phyloP scores from a whole-genome alignment of 176 grass and related monocot genomes.

The Metroxylon sagu region DNA sequence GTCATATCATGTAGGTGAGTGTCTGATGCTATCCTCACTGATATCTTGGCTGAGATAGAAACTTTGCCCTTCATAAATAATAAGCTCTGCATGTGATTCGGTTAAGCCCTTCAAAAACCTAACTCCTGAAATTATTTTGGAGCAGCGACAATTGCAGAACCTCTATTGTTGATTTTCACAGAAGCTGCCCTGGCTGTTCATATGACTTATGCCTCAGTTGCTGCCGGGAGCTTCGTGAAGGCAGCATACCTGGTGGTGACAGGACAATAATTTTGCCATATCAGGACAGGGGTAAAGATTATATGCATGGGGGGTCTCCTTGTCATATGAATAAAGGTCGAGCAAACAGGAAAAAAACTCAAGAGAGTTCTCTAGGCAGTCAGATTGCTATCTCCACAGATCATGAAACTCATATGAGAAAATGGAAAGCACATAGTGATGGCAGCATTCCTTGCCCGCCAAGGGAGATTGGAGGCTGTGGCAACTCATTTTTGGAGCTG shows the following conservation, averaged over 20 bases:
- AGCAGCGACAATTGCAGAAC: constrained; percentile 63
- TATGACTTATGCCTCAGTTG: constrained; percentile 75
- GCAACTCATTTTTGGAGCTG: constrained; percentile 32
- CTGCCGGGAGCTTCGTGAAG: constrained; percentile 58
- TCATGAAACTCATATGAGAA: constrained; percentile 1
- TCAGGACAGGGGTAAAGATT: constrained; percentile 25
- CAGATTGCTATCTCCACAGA: neutral
- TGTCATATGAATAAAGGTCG: constrained; percentile 6
- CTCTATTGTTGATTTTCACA: constrained; percentile 76
- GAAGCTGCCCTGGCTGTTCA: constrained; percentile 55
- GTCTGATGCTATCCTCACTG: too few relatives aligned
- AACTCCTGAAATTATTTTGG: constrained; percentile 5
- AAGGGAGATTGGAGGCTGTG: constrained; percentile 52
- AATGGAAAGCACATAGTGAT: constrained; percentile 51
- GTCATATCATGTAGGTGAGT: too few relatives aligned
- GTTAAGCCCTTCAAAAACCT: constrained; percentile 1
- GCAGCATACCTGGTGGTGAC: constrained; percentile 46
- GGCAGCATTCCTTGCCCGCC: constrained; percentile 82
- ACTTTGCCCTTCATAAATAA: neutral
- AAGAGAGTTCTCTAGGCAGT: constrained; percentile 6
- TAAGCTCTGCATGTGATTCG: constrained; percentile 12
- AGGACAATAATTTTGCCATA: constrained; percentile 8
- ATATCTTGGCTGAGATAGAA: too few relatives aligned
- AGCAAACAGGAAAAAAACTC: too few relatives aligned
- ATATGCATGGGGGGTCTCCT: constrained; percentile 29